Base-by-base conservation (phyloP, 208 protist genomes). In the Acanthamoeba sp. region DNA sequence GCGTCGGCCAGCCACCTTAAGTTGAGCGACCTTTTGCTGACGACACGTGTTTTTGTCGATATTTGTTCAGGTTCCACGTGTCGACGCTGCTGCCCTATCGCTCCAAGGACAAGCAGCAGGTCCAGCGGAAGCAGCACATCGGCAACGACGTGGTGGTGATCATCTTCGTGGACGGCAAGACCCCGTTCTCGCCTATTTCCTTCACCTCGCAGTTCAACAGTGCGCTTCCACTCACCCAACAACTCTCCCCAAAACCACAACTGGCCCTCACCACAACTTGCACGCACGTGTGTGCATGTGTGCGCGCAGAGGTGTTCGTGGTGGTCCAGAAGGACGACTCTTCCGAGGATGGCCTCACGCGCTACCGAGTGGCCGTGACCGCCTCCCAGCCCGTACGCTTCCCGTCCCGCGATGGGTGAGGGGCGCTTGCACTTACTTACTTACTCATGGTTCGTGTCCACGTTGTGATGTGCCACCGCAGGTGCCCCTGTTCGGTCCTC, bases 131-230 rank as follows among this genome's bases (percentile, higher is more conserved):
- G 36, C 87, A 76, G 36, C 87, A 92, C 62, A 78, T 92, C 32
- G 87, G 87, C 29, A 92, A 92, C 64, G 87, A 92, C 50, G 87
- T 92, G 22, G 87, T 92, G 38, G 87, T 92, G 5, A 69, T 92
- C 45, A 76, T 92, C 24, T 92, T 92, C n/a, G 87, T 92, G 45
- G 87, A 92, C 50, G 87, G 87, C 24, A 92, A 57, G 32, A 92
- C 87, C 6, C 87, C 87, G 4, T 92, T 92, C 64, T 78, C 59
- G 38, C 87, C 87, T 34, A 92, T 92, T 27, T 92, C 87, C 50
- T 76, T 92, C 50, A 92, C 87, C n/a, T 92, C 87, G 3, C 87
- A 92, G 32, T 92, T 92, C 48, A 92, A 92, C 87, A 92, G 52
- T 76, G 22, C 29, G 10, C 22, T 40, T 52, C 5, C 50, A n/a